phyloP scores from a whole-genome alignment of 2,329 filamentous ascomycete species.

The Lomentospora prolificans region DNA sequence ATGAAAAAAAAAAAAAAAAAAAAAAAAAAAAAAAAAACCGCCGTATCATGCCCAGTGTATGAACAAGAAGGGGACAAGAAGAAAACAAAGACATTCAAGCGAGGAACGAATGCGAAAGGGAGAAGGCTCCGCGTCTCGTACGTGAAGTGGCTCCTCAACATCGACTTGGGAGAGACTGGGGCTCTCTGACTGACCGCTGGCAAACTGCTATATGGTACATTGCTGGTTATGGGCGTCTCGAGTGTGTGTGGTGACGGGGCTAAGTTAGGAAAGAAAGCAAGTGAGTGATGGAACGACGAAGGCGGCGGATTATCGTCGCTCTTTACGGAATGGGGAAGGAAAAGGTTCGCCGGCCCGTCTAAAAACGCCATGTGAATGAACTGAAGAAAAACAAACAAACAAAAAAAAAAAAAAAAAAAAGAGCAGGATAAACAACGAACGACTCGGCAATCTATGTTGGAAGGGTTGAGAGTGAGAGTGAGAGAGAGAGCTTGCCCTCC shows the following conservation, averaged over 20 bases:
- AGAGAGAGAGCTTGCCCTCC: not conserved
- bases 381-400: not conserved
- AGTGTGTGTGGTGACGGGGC: too few species aligned
- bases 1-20: not conserved
- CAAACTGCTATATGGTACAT: too few species aligned
- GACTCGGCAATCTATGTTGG: not conserved
- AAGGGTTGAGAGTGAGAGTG: constrained; percentile 1
- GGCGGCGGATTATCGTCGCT: not conserved
- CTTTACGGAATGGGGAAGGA: not conserved
- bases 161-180: too few species aligned
- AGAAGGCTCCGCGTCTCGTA: too few species aligned
- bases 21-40: not conserved
- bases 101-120: not conserved
- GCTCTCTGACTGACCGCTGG: too few species aligned
- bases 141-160: too few species aligned
- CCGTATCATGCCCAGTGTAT: not conserved
- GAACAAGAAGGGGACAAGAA: not conserved
- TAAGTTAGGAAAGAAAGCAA: too few species aligned
- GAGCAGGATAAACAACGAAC: constrained; percentile 1
- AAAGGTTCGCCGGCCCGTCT: not conserved
- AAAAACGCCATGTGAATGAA: constrained; percentile 2
- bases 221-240: too few species aligned
- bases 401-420: constrained; percentile 4
- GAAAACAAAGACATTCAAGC: not conserved
- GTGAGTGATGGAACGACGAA: too few species aligned